Percentiles rank a stretch among this genome's conserved stretches.
These are phyloP conservation scores for Exophiala sp. DNA, from an alignment of 2,329 filamentous ascomycete species.

Conservation along the genomic window DNA sequence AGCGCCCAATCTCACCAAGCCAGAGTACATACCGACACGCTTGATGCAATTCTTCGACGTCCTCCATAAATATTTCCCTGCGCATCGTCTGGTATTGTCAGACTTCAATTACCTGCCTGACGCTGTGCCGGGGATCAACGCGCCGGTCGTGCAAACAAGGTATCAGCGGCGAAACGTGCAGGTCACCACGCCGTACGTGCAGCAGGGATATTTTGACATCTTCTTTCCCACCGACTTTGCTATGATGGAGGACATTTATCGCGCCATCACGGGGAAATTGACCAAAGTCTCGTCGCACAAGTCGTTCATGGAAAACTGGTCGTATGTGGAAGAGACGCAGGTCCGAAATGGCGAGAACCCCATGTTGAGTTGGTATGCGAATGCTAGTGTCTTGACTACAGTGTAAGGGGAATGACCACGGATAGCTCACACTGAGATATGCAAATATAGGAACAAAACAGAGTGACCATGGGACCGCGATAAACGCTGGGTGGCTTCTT, in stretches of 20 bases:
- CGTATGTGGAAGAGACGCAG: slow-evolving; percentile 82
- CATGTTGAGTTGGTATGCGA: slow-evolving; percentile 87
- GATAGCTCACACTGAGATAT: too few relatives aligned
- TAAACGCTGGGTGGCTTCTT: too few relatives aligned
- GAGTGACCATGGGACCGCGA: too few relatives aligned
- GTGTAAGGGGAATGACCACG: slow-evolving; percentile 49
- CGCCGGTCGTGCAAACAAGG: slow-evolving; percentile 92
- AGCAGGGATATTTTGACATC: slow-evolving; percentile 98
- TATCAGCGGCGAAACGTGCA: slow-evolving; percentile 84
- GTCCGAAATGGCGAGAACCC: slow-evolving; percentile 92
- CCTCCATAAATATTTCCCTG: slow-evolving; percentile 81
- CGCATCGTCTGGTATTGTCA: slow-evolving; percentile 80
- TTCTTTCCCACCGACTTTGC: slow-evolving; percentile 95
- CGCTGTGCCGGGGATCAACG: slow-evolving; percentile 78
- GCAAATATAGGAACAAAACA: too few relatives aligned
- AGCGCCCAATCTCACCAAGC: slow-evolving; percentile 69
- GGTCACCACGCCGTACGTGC: slow-evolving; percentile 85
- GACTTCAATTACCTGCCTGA: slow-evolving; percentile 88
- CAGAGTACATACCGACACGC: slow-evolving; percentile 91
- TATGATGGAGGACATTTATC: slow-evolving; percentile 87
- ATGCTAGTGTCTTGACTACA: slow-evolving; percentile 88
- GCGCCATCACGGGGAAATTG: slow-evolving; percentile 86
- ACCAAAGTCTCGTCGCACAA: slow-evolving; percentile 82
- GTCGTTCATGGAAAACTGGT: slow-evolving; percentile 87
- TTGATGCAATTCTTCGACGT: slow-evolving; percentile 97